A percentile compares a stretch with the other conserved stretches of the same genome.
These are phyloP conservation scores for Eutrema heterophyllum DNA, from an alignment of 345 rosid genomes.

Conservation along the genomic window DNA sequence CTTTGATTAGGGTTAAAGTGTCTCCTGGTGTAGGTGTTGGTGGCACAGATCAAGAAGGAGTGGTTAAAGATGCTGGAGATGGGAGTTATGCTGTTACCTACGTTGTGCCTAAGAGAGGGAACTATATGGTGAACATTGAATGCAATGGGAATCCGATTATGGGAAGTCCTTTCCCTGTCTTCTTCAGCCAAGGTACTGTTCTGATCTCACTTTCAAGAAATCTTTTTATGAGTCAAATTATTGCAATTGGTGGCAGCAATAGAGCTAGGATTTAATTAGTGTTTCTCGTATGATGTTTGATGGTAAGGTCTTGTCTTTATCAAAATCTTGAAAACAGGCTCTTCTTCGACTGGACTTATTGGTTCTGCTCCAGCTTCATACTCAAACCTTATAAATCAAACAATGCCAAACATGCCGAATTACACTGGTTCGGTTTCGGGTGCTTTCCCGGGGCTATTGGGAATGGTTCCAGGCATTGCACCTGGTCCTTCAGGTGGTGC, in stretches of 20 bases:
- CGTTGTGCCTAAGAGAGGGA: conserved; percentile 95
- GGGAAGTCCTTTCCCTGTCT: conserved; percentile 98
- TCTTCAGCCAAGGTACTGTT: conserved; percentile 83
- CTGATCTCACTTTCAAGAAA: neutral
- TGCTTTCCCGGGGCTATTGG: conserved; percentile 83
- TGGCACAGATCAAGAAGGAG: conserved; percentile 85
- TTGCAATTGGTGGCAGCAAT: too few species aligned
- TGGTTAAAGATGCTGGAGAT: conserved; percentile 90
- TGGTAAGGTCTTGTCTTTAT: neutral
- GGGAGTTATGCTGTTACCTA: conserved; percentile 85
- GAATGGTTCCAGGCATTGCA: conserved; percentile 92
- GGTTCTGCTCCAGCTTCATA: conserved; percentile 67
- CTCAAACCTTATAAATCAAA: conserved; percentile 81
- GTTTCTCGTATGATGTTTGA: neutral
- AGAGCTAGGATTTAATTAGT: neutral
- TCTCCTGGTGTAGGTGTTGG: conserved; percentile 94
- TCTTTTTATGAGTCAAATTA: neutral
- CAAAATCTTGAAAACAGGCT: conserved; percentile 33
- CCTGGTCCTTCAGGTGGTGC: conserved; percentile 95
- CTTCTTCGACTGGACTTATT: conserved; percentile 65
- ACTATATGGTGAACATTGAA: conserved; percentile 89
- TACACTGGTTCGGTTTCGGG: conserved; percentile 96
- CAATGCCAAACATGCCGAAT: conserved; percentile 99
- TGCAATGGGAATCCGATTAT: conserved; percentile 81
- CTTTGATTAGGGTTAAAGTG: conserved; percentile 67